Conservation (phyloP, 257 asterid species). For the Nicotiana otophora region DNA sequence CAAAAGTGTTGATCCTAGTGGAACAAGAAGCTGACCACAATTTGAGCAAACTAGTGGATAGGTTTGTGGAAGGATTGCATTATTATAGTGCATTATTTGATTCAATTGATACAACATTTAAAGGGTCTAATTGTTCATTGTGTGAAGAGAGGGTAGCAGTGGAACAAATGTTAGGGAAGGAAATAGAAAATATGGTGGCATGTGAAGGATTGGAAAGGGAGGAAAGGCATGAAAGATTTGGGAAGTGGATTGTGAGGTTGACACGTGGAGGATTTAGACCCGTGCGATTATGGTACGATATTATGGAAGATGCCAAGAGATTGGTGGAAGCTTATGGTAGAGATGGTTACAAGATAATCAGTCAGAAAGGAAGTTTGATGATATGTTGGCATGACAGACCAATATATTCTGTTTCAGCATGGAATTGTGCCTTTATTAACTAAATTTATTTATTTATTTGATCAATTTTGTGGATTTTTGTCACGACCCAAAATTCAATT, state of each 20-base stretch:
- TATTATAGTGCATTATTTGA: constrained; percentile 49
- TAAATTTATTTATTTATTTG: not conserved
- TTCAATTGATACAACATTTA: constrained; percentile 25
- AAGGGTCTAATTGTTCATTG: constrained; percentile 10
- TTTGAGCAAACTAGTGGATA: constrained; percentile 25
- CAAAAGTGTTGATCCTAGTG: constrained; percentile 34
- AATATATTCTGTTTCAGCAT: constrained; percentile 50
- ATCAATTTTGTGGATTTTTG: not conserved
- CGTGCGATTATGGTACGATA: constrained; percentile 38
- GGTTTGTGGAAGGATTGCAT: constrained; percentile 48
- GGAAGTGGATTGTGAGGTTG: constrained; percentile 37
- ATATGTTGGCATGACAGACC: constrained; percentile 66
- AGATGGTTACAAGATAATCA: constrained; percentile 26
- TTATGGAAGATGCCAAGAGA: constrained; percentile 40
- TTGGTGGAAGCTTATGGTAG: constrained; percentile 26
- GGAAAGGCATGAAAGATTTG: constrained; percentile 49
- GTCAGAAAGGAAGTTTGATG: constrained; percentile 38
- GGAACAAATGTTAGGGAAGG: constrained; percentile 49
- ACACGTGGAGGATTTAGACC: constrained; percentile 37
- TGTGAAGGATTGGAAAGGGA: constrained; percentile 47
- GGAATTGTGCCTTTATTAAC: constrained; percentile 21
- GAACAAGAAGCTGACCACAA: constrained; percentile 56
- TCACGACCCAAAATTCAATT: too few relatives aligned
- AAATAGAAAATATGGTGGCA: constrained; percentile 51
- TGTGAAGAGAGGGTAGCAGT: constrained; percentile 27